phyloP scores from a whole-genome alignment of 148 eudicot genomes.

The Cornus suecica region DNA sequence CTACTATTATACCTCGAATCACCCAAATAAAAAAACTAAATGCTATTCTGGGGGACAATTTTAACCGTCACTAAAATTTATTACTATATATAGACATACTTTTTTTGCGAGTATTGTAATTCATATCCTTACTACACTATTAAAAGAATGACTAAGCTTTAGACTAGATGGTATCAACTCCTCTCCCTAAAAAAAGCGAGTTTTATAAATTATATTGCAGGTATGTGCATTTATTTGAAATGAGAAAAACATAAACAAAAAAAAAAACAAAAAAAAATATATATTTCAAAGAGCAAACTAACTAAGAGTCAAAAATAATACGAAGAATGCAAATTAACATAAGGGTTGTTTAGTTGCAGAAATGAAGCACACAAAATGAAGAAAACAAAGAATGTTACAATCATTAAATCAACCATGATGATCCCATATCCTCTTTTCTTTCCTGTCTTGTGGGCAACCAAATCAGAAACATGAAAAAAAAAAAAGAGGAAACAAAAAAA shows the following conservation, averaged over 20 bases:
- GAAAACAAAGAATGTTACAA: neutral
- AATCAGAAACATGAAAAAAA: neutral
- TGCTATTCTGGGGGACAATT: too few relatives aligned
- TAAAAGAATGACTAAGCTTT: too few relatives aligned
- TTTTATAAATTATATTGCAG: too few relatives aligned
- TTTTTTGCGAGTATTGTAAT: too few relatives aligned
- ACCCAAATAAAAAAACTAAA: too few relatives aligned
- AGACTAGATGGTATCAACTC: too few relatives aligned
- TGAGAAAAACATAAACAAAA: neutral
- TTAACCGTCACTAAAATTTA: too few relatives aligned
- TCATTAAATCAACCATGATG: neutral
- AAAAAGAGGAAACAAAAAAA: too few relatives aligned
- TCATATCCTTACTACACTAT: too few relatives aligned
- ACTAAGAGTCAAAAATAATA: neutral
- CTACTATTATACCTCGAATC: too few relatives aligned
- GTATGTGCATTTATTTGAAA: neutral
- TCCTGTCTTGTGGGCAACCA: neutral
- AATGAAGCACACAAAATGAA: neutral
- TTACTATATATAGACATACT: too few relatives aligned
- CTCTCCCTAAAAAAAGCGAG: too few relatives aligned
- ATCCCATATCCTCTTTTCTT: neutral
- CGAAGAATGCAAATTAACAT: neutral
- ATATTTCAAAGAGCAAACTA: neutral
- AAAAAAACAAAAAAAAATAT: neutral
- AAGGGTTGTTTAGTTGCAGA: neutral